Conservation (phyloP, 345 rosid genomes). For the Isatis tinctoria region DNA sequence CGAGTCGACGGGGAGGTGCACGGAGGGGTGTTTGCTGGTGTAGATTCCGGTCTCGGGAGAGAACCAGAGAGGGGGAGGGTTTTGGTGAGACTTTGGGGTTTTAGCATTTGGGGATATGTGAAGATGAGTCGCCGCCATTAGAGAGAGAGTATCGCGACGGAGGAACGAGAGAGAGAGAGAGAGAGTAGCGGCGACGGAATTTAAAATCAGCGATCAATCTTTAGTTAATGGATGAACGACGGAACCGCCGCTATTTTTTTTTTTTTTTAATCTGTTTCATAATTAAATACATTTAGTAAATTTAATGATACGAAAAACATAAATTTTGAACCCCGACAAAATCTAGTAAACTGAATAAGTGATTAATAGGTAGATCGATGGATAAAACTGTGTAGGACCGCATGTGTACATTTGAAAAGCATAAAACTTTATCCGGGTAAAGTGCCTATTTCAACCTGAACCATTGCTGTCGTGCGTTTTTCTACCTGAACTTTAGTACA, state of each 20-base stretch:
- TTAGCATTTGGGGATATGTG: constrained; percentile 13
- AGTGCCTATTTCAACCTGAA: too few relatives aligned
- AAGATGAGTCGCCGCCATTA: constrained; percentile 22
- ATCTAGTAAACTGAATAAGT: too few relatives aligned
- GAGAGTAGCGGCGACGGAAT: neutral
- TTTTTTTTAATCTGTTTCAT: neutral
- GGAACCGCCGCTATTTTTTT: neutral
- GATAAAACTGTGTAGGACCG: too few relatives aligned
- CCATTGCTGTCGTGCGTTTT: too few relatives aligned
- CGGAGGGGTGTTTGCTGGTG: constrained; percentile 44
- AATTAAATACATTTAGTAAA: neutral
- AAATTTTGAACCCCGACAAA: too few relatives aligned
- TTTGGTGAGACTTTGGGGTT: constrained; percentile 18
- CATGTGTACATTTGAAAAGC: too few relatives aligned
- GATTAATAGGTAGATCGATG: too few relatives aligned
- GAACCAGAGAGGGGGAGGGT: constrained; percentile 28
- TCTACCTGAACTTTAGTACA: too few relatives aligned
- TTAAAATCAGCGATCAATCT: neutral
- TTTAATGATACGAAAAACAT: too few relatives aligned
- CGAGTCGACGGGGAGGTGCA: constrained; percentile 48
- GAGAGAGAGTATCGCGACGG: neutral
- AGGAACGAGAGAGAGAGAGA: neutral
- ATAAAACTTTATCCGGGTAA: too few relatives aligned
- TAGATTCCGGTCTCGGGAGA: constrained; percentile 48
- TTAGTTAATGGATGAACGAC: neutral